Base-by-base conservation (phyloP, 2,329 filamentous ascomycete genomes). In the Colletotrichum trifolii region DNA sequence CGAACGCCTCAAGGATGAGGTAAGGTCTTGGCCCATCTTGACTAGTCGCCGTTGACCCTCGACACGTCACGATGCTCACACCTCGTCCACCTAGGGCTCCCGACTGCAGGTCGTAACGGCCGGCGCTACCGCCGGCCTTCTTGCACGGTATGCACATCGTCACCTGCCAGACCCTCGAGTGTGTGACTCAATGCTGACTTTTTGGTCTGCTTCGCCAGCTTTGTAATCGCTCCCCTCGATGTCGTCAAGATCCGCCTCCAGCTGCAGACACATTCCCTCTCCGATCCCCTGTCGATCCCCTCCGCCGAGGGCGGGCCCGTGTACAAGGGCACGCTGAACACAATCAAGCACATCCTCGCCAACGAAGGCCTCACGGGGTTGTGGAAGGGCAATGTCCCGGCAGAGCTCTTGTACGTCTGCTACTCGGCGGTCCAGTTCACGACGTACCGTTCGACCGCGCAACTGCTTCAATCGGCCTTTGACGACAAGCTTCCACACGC, bases 181-280 rank as follows among this genome's bases (percentile, higher is more conserved):
- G 50, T 34, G 38, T 47, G 54, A 36, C 43, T 54, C 42, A 8
- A 47, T 8, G 60, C 67, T 73, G 63, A 73, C 67, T 57, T 57
- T 11, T 49, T n/a, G 11, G 46, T 12, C 33, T 42, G 8, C 34
- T 33, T 34, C 54, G 55, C 39, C 71, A 94, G 92, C 76, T 98
- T 99, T 83, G 88, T 96, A 74, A 91, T 98, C 75, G 93, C 96
- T 15, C 96, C 96, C 57, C 91, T 99, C 70, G 96, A 99, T 78
- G 96, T 99, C 68, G 89, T 98, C 80, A 98, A 99, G 83, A 99
- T 99, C 79, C 92, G 96, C 50, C 89, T 98, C 49, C 96, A 99
- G 77, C 89, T 99, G 15, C 96, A 98, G 78, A 88, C 92, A 48
- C 91, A 96, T 80, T 94, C 93, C 53, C 87, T 92, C 66, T 91